Percentiles rank a stretch among this genome's conserved stretches.
Evolutionary conservation across 1,139 yeast genomes (phyloP).

Genomic region (Diutina catenulata): DNA sequence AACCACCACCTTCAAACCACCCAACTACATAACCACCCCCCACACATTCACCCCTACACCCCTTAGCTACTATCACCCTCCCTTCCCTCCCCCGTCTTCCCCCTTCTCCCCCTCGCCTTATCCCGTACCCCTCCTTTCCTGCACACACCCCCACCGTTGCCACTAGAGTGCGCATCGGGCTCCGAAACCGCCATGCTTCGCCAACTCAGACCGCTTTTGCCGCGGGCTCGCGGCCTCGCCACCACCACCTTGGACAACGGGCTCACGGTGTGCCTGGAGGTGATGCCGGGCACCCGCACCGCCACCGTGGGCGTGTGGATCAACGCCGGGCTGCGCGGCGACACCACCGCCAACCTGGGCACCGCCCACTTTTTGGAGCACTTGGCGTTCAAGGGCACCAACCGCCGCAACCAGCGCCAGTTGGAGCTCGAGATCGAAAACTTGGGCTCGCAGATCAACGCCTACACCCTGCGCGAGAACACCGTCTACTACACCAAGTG

Average conservation of each 20-base stretch:
- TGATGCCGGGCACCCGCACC: conserved; percentile 77
- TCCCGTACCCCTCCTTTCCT: no score
- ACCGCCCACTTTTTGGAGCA: conserved; percentile 95
- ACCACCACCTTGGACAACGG: conserved; percentile 69
- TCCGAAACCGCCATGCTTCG: no score
- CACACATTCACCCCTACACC: no score
- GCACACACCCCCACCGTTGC: no score
- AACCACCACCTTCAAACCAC: no score
- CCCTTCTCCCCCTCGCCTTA: no score
- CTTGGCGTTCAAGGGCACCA: conserved; percentile 90
- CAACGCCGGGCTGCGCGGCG: conserved; percentile 97
- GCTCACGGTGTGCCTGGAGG: conserved; percentile 83
- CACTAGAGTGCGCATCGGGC: no score
- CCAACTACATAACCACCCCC: no score
- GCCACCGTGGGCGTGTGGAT: conserved; percentile 98
- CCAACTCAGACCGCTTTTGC: no score
- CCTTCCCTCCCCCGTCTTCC: no score
- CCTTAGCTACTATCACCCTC: no score
- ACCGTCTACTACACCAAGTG: conserved; percentile 95
- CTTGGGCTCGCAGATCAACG: conserved; percentile 93
- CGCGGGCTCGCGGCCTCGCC: background rate
- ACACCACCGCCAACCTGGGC: conserved; percentile 72
- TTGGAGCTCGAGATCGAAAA: conserved; percentile 91
- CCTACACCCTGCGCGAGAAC: conserved; percentile 93
- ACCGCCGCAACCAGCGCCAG: conserved; percentile 66